A percentile compares a stretch with the other conserved stretches of the same genome.
Evolutionary conservation across 108 stramenopile genomes (phyloP).

Genomic region (Cyclotella cryptica): DNA sequence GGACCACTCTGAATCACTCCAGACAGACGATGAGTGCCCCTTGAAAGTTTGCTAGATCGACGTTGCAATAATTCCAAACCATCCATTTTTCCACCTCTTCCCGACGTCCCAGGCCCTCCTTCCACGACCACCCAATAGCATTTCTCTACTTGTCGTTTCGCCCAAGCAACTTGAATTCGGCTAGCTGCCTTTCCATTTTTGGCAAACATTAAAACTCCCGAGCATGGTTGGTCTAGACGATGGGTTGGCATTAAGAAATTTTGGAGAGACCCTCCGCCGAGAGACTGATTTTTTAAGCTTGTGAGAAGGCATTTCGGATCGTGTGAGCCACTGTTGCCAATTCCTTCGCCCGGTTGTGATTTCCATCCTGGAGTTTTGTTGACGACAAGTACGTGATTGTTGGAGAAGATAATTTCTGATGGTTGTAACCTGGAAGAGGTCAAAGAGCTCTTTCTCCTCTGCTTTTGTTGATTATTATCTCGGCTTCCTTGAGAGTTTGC

Average conservation of each 20-base stretch:
- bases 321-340: constrained; percentile 10
- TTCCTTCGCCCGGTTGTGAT: constrained; percentile 67
- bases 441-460: background rate
- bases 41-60: constrained; percentile 20
- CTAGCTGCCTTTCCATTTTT: constrained; percentile 84
- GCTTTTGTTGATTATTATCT: background rate
- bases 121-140: constrained; percentile 63
- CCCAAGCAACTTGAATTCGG: constrained; percentile 74
- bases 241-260: constrained; percentile 81
- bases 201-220: constrained; percentile 76
- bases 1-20: constrained; percentile 31
- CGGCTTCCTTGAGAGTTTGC: background rate
- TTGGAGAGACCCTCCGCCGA: constrained; percentile 75
- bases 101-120: constrained; percentile 29
- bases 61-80: constrained; percentile 45
- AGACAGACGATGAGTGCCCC: constrained; percentile 33
- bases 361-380: constrained; percentile 92
- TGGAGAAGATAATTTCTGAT: constrained; percentile 64
- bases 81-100: constrained; percentile 8
- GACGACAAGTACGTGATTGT: constrained; percentile 84
- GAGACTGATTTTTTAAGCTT: constrained; percentile 55
- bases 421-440: constrained; percentile 26
- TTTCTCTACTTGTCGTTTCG: constrained; percentile 63
- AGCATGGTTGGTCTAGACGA: constrained; percentile 89
- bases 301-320: constrained; percentile 73